phyloP scores from a whole-genome alignment of 306 rosid genomes.

The Mimosa pudica region DNA sequence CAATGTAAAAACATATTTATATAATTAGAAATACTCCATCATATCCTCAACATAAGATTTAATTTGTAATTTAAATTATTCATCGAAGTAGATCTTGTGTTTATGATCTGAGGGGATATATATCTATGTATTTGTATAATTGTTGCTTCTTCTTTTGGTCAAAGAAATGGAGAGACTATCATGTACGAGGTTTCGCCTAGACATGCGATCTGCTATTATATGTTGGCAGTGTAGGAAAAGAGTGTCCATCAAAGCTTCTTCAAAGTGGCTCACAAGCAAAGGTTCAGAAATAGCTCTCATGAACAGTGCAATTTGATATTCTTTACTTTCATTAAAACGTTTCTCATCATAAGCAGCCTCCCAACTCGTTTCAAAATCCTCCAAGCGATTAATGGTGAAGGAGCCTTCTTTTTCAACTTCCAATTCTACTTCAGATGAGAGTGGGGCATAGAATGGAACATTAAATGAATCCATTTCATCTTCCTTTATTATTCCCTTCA shows the following conservation, averaged over 20 bases:
- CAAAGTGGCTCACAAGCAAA: conserved; percentile 32
- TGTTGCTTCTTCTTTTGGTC: neutral
- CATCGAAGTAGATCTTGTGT: too few species aligned
- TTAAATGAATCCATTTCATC: neutral
- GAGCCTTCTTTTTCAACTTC: neutral
- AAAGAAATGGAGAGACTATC: conserved; percentile 9
- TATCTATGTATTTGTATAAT: too few species aligned
- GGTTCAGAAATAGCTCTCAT: conserved; percentile 45
- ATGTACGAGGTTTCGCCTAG: conserved; percentile 24
- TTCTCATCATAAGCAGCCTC: neutral
- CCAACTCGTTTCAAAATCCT: neutral
- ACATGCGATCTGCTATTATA: conserved; percentile 25
- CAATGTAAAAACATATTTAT: too few species aligned
- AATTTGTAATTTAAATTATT: too few species aligned
- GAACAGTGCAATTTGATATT: conserved; percentile 24
- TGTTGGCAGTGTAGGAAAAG: conserved; percentile 13
- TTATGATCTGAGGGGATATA: too few species aligned
- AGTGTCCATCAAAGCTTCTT: conserved; percentile 34
- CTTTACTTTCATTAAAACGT: neutral
- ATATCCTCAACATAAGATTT: too few species aligned
- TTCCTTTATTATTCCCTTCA: neutral
- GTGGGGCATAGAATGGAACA: neutral
- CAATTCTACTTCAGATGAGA: neutral
- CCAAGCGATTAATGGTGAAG: neutral
- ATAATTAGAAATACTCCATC: too few species aligned